Evolutionary conservation across 1,284 basidiomycete species (phyloP).

Genomic region (Golubevia sp.): DNA sequence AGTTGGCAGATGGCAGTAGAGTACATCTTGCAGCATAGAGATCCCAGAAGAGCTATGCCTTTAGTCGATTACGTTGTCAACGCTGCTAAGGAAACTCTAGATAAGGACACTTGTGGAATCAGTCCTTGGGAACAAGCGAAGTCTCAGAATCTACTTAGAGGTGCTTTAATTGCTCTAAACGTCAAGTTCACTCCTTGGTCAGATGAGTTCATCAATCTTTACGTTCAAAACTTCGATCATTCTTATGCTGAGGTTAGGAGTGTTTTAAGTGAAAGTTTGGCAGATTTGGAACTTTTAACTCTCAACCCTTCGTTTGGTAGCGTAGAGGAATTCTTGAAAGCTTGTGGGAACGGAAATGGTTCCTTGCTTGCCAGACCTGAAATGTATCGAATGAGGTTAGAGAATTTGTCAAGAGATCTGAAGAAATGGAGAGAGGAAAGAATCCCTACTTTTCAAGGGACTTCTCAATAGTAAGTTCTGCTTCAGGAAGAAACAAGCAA

Average conservation of each 20-base stretch:
- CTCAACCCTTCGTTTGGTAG: slow-evolving; percentile 44
- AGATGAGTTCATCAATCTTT: slow-evolving; percentile 35
- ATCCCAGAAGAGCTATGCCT: slow-evolving; percentile 42
- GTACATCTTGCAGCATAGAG: slow-evolving; percentile 43
- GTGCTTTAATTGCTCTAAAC: slow-evolving; percentile 41
- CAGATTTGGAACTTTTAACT: slow-evolving; percentile 48
- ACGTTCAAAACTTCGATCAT: slow-evolving; percentile 33
- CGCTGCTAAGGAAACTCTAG: slow-evolving; percentile 33
- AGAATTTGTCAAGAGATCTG: slow-evolving; percentile 24
- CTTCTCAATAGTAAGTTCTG: slow-evolving; percentile 31
- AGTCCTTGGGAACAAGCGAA: slow-evolving; percentile 44
- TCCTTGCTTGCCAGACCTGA: slow-evolving; percentile 33
- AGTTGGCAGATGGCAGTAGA: slow-evolving; percentile 56
- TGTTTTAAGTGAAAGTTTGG: slow-evolving; percentile 46
- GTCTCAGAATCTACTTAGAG: slow-evolving; percentile 40
- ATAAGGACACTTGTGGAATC: slow-evolving; percentile 23
- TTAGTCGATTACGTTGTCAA: slow-evolving; percentile 39
- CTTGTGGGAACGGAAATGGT: slow-evolving; percentile 19
- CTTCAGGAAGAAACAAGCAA: no score
- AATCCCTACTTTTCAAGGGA: slow-evolving; percentile 46
- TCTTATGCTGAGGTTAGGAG: slow-evolving; percentile 54
- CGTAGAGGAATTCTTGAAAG: slow-evolving; percentile 36
- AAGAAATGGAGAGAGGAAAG: slow-evolving; percentile 33
- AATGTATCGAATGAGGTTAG: slow-evolving; percentile 26
- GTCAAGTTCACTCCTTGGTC: slow-evolving; percentile 41